These are phyloP conservation scores for Aspergillus eucalypticola DNA, from an alignment of 2,329 filamentous ascomycete genomes.

Conservation along the genomic window DNA sequence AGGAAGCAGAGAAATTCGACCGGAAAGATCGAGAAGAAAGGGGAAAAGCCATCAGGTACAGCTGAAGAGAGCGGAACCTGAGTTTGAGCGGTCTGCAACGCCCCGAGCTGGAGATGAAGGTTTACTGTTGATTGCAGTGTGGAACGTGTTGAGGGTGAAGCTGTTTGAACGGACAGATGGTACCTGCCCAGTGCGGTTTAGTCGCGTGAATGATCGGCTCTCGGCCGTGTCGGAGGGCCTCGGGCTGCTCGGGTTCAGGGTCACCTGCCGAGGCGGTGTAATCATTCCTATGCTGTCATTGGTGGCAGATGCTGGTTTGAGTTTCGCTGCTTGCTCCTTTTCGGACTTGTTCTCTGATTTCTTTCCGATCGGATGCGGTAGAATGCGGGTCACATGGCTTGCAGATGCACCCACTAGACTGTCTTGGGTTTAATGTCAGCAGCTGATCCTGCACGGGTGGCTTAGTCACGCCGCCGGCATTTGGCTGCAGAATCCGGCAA, in stretches of 20 bases:
- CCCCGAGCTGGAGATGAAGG: slow-evolving; percentile 1
- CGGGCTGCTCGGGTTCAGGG: background rate
- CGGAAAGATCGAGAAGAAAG: background rate
- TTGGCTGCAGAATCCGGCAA: background rate
- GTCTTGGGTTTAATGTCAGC: background rate
- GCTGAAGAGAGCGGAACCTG: background rate
- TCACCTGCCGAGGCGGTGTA: background rate
- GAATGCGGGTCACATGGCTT: background rate
- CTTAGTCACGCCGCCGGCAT: background rate
- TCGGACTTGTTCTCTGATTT: background rate
- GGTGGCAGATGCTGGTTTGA: background rate
- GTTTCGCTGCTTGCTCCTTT: background rate
- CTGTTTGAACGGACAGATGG: background rate
- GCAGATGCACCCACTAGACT: background rate
- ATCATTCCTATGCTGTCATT: background rate
- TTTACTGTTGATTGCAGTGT: background rate
- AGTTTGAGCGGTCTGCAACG: background rate
- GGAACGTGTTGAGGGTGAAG: background rate
- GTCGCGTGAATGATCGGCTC: background rate
- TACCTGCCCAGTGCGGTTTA: background rate
- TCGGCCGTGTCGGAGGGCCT: background rate
- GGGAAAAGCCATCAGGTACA: background rate
- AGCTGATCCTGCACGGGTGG: background rate
- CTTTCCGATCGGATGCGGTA: background rate
- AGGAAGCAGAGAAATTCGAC: background rate